Percentiles rank a stretch among this genome's conserved stretches.
These are phyloP conservation scores for Smallanthus sonchifolius DNA, from an alignment of 129 eudicot genomes.

Conservation along the genomic window DNA sequence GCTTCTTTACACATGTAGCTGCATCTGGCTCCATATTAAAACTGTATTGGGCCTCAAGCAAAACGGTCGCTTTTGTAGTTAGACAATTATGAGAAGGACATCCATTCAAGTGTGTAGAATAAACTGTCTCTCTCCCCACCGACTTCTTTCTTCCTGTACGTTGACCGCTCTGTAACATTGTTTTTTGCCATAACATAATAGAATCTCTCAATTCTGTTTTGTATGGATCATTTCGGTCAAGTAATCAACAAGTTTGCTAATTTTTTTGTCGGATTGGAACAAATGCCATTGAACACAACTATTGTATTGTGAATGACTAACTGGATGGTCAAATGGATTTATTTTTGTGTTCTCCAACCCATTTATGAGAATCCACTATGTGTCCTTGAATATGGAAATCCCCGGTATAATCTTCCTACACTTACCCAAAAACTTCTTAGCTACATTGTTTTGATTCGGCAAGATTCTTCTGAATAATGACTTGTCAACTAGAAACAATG, in stretches of 20 bases:
- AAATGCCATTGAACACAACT: conserved; percentile 23
- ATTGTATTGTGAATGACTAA: not conserved
- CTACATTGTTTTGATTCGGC: not conserved
- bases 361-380: no score
- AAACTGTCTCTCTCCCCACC: conserved; percentile 4
- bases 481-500: no score
- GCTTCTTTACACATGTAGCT: conserved; percentile 6
- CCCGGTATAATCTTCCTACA: not conserved
- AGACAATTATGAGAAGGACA: not conserved
- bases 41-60: conserved; percentile 36
- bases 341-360: no score
- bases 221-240: conserved; percentile 19
- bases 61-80: conserved; percentile 30
- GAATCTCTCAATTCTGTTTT: conserved; percentile 34
- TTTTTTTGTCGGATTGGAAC: conserved; percentile 31
- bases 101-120: not conserved
- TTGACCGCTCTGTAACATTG: conserved; percentile 2
- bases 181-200: conserved; percentile 30
- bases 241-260: conserved; percentile 24
- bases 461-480: no score
- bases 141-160: not conserved
- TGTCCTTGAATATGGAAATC: not conserved
- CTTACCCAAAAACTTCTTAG: not conserved
- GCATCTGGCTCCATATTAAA: conserved; percentile 18
- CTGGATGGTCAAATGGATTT: no score